phyloP scores from a whole-genome alignment of 2,329 filamentous ascomycete genomes.

The Hortaea sp. region DNA sequence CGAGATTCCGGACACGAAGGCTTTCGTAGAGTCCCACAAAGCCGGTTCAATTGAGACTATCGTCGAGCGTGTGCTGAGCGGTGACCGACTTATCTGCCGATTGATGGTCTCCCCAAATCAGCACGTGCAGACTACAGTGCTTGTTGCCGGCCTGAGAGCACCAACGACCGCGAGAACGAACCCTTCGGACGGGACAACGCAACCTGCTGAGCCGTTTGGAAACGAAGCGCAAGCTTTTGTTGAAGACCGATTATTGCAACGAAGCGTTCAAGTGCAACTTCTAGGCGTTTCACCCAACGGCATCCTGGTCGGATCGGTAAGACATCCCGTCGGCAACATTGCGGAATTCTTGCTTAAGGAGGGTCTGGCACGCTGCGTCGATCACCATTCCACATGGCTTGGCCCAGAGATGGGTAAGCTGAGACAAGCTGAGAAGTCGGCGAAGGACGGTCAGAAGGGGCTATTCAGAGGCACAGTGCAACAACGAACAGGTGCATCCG shows the following conservation, averaged over 20 bases:
- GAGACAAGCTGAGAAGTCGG: conserved; percentile 75
- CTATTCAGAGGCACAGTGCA: conserved; percentile 73
- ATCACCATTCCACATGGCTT: conserved; percentile 89
- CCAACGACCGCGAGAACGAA: conserved; percentile 82
- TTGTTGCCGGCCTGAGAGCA: conserved; percentile 79
- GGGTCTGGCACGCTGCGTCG: conserved; percentile 83
- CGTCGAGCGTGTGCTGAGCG: conserved; percentile 82
- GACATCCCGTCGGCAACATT: conserved; percentile 83
- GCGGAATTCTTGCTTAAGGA: conserved; percentile 82
- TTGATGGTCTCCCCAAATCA: conserved; percentile 70
- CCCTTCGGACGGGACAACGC: conserved; percentile 65
- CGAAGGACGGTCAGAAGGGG: conserved; percentile 65
- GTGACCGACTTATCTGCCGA: conserved; percentile 79
- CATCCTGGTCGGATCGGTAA: conserved; percentile 76
- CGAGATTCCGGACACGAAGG: conserved; percentile 65
- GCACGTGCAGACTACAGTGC: conserved; percentile 79
- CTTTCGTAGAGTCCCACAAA: conserved; percentile 73
- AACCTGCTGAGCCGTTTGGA: conserved; percentile 79
- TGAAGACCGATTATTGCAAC: conserved; percentile 75
- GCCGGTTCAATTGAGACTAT: conserved; percentile 69
- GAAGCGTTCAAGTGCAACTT: conserved; percentile 71
- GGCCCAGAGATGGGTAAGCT: conserved; percentile 79
- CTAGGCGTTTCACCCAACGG: conserved; percentile 83
- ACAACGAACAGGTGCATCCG: conserved; percentile 49
- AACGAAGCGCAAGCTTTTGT: conserved; percentile 84